Evolutionary conservation across 2,329 filamentous ascomycete genomes (phyloP), one percentile per base, ranked within the genome.

Genomic region (Tricladium varicosporioides): DNA sequence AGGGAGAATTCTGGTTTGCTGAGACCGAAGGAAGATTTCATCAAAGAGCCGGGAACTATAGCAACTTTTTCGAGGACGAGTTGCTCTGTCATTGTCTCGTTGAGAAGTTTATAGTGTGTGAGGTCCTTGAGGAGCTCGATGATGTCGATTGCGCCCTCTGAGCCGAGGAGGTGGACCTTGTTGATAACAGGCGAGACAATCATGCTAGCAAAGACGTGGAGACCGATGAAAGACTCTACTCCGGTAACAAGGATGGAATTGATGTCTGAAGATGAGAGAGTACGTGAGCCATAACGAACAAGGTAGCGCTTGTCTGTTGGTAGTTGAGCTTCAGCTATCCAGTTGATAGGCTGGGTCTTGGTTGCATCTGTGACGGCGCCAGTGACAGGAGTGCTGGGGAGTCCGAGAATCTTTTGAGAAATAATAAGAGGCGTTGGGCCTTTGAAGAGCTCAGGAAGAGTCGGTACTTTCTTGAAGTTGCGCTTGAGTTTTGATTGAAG

Each of bases 211-310:
- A 51, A 51, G 27, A 51, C 48, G 19, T 51, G 48, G 36, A 51
- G 32, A 51, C 48, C 48, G 33, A 51, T 51, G 33, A 51, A 51
- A 19, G 48, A 51, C 19, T 51, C 48, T n/a, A 51, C 48, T 14
- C 48, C 48, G 2, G 48, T 51, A 15, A 51, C 32, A 1, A 51
- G 33, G 16, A 51, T 33, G 42, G n/a, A 15, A 42, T 32, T 51
- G 31, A 51, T 51, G 16, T 51, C 48, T 18, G 48, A 51, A n/a
- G 31, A 36, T 13, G 27, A 31, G 31, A 51, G 48, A 40, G 48
- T 51, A n/a, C 33, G 32, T 10, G 48, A 31, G 14, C 48, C 48
- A 42, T 51, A 51, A 5, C n/a, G 32, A 5, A 51, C 48, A 13
- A 51, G 14, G 33, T 51, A 51, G n/a, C 48, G 48, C 18, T 42